Evolutionary conservation across 1,284 basidiomycete species (phyloP), one percentile per base, ranked within the genome.

Genomic region (Leccinum subspadiceum): DNA sequence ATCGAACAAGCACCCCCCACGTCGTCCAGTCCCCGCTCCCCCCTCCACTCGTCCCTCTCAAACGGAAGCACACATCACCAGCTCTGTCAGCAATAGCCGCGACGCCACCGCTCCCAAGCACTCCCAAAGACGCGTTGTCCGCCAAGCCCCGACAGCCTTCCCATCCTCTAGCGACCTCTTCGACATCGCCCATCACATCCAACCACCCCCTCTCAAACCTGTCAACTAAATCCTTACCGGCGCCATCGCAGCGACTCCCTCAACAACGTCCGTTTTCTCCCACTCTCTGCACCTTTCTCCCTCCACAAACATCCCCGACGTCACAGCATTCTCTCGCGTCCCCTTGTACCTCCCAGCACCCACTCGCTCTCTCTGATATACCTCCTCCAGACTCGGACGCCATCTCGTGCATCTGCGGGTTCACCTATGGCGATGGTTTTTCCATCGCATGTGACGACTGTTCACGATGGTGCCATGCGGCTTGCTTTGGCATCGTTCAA

Each of bases 381-480:
- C 68, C 67, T n/a, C 66, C 70, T 31, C 64, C 74, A 26, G 79
- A 80, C 63, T 68, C 74, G 39, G 81, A 82, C 31, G 74, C 78
- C 53, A 87, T 89, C 59, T 76, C 78, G 52, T 94, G 93, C 70
- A 90, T 93, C 56, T 94, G 92, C 69, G 85, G 84, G 4, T 80
- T 79, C 63, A 78, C 84, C 49, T 83, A 88, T 67, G 95, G 96
- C 76, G 94, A 96, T 72, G 94, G 94, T 15, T 95, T 94, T 76
- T 92, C 90, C 15, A 94, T 97, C 60, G 93, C 92, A 26, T 98
- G 95, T 75, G 96, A 97, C 73, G 77, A 81, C 56, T 98, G 96
- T 73, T 84, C 84, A 24, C 84, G 92, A 17, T 97, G 95, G 94
- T 93, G 92, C 69, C 95, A 98, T 75, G 91, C 86, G 6, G 87